Conservation (phyloP, 768 basidiomycete genomes). For the Lentinula guzmanii region DNA sequence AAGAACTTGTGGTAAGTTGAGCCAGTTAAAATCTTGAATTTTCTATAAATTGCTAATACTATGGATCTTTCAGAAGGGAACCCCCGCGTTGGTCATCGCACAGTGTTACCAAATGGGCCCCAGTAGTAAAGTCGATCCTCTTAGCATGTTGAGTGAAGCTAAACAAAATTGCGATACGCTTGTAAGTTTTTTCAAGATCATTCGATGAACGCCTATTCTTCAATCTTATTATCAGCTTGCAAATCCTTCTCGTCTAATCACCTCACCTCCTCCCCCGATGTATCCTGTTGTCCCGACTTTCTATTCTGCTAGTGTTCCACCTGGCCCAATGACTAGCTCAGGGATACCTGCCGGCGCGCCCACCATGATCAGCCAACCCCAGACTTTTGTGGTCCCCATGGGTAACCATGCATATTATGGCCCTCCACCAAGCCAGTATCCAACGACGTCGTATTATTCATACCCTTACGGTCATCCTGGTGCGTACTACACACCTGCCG, state of each 20-base stretch:
- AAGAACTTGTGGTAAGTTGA: conserved; percentile 70
- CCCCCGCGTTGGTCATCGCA: conserved; percentile 67
- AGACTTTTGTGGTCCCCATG: conserved; percentile 68
- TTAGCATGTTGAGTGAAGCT: conserved; percentile 69
- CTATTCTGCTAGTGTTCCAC: conserved; percentile 24
- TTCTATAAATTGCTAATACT: conserved; percentile 9
- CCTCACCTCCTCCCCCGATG: conserved; percentile 58
- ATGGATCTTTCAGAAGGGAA: conserved; percentile 36
- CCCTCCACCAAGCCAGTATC: conserved; percentile 41
- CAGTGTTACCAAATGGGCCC: conserved; percentile 78
- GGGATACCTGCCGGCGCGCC: conserved; percentile 24
- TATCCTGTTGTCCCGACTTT: conserved; percentile 43
- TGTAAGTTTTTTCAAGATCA: conserved; percentile 31
- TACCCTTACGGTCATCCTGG: conserved; percentile 30
- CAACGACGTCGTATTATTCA: conserved; percentile 59
- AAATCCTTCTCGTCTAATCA: conserved; percentile 65
- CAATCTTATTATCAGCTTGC: conserved; percentile 43
- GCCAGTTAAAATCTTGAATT: neutral
- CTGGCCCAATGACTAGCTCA: conserved; percentile 19
- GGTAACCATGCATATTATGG: conserved; percentile 42
- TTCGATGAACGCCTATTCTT: neutral
- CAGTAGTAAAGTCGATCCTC: conserved; percentile 62
- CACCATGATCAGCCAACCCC: conserved; percentile 61
- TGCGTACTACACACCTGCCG: conserved; percentile 13
- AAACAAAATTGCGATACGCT: conserved; percentile 74